Evolutionary conservation across 768 basidiomycete genomes (phyloP).

Genomic region (Cubamyces lactineus): DNA sequence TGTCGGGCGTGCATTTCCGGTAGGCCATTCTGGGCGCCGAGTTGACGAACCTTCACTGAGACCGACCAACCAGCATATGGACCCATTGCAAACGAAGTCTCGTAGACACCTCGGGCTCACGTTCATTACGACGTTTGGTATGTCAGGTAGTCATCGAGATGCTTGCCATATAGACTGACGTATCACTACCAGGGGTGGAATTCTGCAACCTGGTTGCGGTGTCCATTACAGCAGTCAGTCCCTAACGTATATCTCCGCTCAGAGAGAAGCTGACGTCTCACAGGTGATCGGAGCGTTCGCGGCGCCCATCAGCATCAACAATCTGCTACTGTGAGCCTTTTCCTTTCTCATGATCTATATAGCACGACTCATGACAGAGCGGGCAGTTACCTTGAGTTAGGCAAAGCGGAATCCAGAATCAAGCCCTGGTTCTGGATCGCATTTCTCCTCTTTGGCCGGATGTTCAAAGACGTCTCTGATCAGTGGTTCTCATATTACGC

Average conservation of each 20-base stretch:
- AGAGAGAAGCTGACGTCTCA: background rate
- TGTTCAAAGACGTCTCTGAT: constrained; percentile 40
- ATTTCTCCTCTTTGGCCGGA: constrained; percentile 39
- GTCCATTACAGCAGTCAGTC: constrained; percentile 25
- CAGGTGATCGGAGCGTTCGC: constrained; percentile 30
- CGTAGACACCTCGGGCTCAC: constrained; percentile 40
- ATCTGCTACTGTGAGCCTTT: constrained; percentile 39
- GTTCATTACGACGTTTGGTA: constrained; percentile 35
- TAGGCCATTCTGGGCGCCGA: background rate
- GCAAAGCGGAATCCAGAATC: constrained; percentile 39
- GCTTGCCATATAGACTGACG: background rate
- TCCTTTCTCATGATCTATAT: background rate
- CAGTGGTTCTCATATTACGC: constrained; percentile 46
- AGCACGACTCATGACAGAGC: background rate
- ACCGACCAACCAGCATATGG: constrained; percentile 33
- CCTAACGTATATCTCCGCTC: background rate
- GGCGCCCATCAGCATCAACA: constrained; percentile 40
- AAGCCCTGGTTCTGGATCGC: constrained; percentile 56
- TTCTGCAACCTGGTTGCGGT: constrained; percentile 21
- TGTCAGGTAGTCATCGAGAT: background rate
- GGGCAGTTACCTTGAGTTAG: constrained; percentile 40
- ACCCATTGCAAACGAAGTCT: constrained; percentile 40
- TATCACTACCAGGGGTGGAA: constrained; percentile 23
- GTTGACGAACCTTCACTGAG: background rate
- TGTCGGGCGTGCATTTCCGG: constrained; percentile 6